A percentile compares a stretch with the other conserved stretches of the same genome.
Evolutionary conservation across 495 filamentous ascomycete genomes (phyloP).

Genomic region (Aspergillus ostianus): DNA sequence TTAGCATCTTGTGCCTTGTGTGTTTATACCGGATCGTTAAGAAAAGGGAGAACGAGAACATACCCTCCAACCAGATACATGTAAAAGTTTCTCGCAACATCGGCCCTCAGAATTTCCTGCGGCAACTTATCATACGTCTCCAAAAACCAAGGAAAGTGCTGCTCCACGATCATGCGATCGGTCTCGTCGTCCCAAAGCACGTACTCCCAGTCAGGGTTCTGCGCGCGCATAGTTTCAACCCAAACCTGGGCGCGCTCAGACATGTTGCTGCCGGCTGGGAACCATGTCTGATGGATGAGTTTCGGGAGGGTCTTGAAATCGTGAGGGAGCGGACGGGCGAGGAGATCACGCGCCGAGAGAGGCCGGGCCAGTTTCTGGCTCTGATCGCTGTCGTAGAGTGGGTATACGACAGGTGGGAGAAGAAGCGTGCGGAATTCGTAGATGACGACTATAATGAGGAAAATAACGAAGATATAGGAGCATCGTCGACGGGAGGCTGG

Average conservation of each 20-base stretch:
- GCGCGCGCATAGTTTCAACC: constrained; percentile 16
- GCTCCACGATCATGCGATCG: constrained; percentile 17
- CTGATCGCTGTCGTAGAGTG: neutral
- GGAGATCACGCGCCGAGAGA: constrained; percentile 13
- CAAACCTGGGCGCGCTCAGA: constrained; percentile 18
- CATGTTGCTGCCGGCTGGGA: constrained; percentile 26
- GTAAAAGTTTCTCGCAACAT: constrained; percentile 23
- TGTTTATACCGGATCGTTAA: too few species aligned
- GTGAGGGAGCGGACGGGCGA: constrained; percentile 14
- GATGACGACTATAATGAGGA: neutral
- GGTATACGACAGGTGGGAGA: neutral
- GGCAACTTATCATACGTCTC: constrained; percentile 16
- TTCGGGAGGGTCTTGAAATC: constrained; percentile 21
- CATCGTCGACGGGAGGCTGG: neutral
- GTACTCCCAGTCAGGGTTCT: constrained; percentile 24
- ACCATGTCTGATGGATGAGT: constrained; percentile 27
- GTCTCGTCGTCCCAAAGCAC: constrained; percentile 27
- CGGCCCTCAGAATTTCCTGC: constrained; percentile 21
- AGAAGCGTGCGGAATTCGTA: neutral
- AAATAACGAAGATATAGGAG: neutral
- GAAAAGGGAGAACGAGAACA: neutral
- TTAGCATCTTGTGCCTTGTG: too few species aligned
- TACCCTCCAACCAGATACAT: constrained; percentile 25
- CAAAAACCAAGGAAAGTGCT: constrained; percentile 24
- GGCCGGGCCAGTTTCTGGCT: neutral